Percentiles rank a stretch among this genome's conserved stretches.
These are phyloP conservation scores for Teratosphaeria nubilosa DNA, from an alignment of 2,329 filamentous ascomycete genomes.

Conservation along the genomic window DNA sequence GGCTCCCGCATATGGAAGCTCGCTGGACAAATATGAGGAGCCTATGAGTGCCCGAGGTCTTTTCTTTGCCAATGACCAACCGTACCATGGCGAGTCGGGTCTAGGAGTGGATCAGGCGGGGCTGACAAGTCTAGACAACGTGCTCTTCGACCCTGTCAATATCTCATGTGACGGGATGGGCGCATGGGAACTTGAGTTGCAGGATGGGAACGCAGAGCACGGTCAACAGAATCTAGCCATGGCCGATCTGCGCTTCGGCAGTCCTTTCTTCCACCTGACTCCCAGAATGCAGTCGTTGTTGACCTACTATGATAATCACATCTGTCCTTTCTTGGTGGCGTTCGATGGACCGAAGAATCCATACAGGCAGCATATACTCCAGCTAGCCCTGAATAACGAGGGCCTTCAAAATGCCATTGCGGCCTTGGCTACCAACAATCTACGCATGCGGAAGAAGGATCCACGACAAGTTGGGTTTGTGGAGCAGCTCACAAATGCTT, in stretches of 20 bases:
- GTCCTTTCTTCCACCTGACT: constrained; percentile 47
- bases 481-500: constrained; percentile 20
- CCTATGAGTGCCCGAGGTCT: constrained; percentile 1
- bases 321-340: constrained; percentile 84
- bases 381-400: constrained; percentile 64
- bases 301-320: constrained; percentile 86
- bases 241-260: constrained; percentile 22
- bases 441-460: constrained; percentile 70
- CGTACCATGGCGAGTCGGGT: neutral
- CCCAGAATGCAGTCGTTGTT: constrained; percentile 79
- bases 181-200: constrained; percentile 5
- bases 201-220: constrained; percentile 14
- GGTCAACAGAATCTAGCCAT: constrained; percentile 14
- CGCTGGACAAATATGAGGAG: constrained; percentile 11
- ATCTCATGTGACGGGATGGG: constrained; percentile 13
- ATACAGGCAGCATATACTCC: constrained; percentile 72
- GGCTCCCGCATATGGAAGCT: neutral
- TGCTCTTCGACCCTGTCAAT: constrained; percentile 28
- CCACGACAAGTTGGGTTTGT: constrained; percentile 30
- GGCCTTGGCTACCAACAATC: constrained; percentile 76
- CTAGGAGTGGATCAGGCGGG: neutral
- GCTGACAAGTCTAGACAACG: constrained; percentile 20
- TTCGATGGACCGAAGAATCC: constrained; percentile 81
- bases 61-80: neutral
- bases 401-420: constrained; percentile 90